Percentiles rank a stretch among this genome's conserved stretches.
These are phyloP conservation scores for Apiotrichum gracile DNA, from an alignment of 1,284 basidiomycete genomes.

Conservation along the genomic window DNA sequence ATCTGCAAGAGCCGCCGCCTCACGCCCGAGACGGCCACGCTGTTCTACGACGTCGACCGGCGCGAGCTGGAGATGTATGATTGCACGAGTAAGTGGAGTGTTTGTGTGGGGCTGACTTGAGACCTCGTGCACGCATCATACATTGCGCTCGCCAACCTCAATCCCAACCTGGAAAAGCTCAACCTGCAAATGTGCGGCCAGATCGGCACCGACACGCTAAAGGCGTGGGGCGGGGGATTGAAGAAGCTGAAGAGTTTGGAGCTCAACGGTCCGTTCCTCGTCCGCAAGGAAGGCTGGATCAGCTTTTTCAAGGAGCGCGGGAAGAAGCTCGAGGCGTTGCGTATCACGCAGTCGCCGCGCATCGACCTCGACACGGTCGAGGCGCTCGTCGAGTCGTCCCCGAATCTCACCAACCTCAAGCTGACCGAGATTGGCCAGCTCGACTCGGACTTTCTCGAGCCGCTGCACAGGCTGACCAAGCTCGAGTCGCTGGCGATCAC, in stretches of 20 bases:
- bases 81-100: constrained; percentile 67
- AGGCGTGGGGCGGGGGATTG: constrained; percentile 60
- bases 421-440: constrained; percentile 74
- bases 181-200: constrained; percentile 84
- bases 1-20: constrained; percentile 79
- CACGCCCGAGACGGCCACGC: constrained; percentile 67
- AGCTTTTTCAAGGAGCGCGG: constrained; percentile 63
- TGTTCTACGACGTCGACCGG: constrained; percentile 76
- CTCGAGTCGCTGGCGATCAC: constrained; percentile 38
- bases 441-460: constrained; percentile 58
- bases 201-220: constrained; percentile 64
- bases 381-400: constrained; percentile 60
- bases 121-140: constrained; percentile 65
- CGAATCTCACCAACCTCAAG: constrained; percentile 62
- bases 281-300: constrained; percentile 69
- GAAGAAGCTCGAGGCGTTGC: constrained; percentile 63
- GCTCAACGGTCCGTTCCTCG: constrained; percentile 83
- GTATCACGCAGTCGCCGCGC: constrained; percentile 79
- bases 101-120: constrained; percentile 35
- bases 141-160: constrained; percentile 64
- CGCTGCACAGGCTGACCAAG: constrained; percentile 49
- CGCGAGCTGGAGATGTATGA: constrained; percentile 74
- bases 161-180: constrained; percentile 69
- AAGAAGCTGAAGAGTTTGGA: constrained; percentile 65
- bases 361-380: constrained; percentile 71